Evolutionary conservation across 352 stramenopile genomes (phyloP).

Genomic region (Phytophthora niederhauseri): DNA sequence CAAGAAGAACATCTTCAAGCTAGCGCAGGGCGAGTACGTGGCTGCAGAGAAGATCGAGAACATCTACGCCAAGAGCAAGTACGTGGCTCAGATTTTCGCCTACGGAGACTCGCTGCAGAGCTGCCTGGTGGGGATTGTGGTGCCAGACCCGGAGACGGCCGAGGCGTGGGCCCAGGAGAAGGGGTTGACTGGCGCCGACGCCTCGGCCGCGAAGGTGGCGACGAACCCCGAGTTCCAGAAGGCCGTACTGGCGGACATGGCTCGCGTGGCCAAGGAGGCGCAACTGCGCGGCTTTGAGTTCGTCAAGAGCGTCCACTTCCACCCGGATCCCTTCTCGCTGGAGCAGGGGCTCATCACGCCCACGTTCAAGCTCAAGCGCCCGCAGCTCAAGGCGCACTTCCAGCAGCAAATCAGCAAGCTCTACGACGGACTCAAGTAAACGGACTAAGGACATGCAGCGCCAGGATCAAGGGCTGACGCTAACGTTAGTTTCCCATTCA

Average conservation of each 20-base stretch:
- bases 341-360: conserved; percentile 93
- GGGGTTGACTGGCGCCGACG: conserved; percentile 31
- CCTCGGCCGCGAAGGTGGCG: conserved; percentile 39
- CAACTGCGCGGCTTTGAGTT: conserved; percentile 93
- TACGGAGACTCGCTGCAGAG: conserved; percentile 95
- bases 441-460: background rate
- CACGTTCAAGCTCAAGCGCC: conserved; percentile 96
- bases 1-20: conserved; percentile 94
- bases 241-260: conserved; percentile 1
- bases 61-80: conserved; percentile 86
- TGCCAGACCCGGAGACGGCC: conserved; percentile 64
- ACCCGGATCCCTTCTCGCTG: conserved; percentile 83
- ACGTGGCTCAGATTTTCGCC: conserved; percentile 94
- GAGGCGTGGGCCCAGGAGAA: conserved; percentile 40
- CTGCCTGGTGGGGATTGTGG: conserved; percentile 92
- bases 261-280: conserved; percentile 49
- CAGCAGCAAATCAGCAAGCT: conserved; percentile 52
- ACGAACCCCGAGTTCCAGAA: conserved; percentile 51
- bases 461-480: background rate
- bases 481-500: background rate
- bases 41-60: conserved; percentile 96
- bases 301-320: conserved; percentile 86
- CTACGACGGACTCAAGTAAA: conserved; percentile 45
- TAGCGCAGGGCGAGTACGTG: conserved; percentile 94
- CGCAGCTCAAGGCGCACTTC: conserved; percentile 59